Conservation (phyloP, 1,284 basidiomycete genomes). For the Nidula niveotomentosa region DNA sequence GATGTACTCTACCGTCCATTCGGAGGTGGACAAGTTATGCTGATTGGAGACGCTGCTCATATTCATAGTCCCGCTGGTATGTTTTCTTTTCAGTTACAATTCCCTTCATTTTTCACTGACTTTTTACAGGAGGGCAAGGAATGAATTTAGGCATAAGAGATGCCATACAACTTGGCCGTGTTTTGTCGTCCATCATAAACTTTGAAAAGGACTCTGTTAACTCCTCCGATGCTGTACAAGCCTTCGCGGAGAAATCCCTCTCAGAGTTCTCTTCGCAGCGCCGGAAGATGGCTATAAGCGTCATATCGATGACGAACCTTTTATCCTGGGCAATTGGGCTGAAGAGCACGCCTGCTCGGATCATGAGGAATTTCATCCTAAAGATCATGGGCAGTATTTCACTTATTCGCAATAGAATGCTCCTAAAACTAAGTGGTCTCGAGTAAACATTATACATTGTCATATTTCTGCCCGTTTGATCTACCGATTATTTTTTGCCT, state of each 20-base stretch:
- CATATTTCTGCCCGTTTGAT: too few species aligned
- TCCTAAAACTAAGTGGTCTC: not conserved
- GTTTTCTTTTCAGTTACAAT: not conserved
- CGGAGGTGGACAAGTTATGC: not conserved
- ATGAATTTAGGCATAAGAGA: not conserved
- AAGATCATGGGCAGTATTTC: not conserved
- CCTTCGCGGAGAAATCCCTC: not conserved
- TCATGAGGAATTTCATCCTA: not conserved
- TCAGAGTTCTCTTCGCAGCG: not conserved
- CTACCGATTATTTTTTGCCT: too few species aligned
- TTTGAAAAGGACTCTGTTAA: not conserved
- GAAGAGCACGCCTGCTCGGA: not conserved
- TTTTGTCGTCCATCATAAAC: not conserved
- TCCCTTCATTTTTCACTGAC: not conserved
- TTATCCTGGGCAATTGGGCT: not conserved
- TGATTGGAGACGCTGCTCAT: not conserved
- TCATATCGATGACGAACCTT: not conserved
- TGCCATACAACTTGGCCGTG: not conserved
- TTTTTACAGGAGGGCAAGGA: not conserved
- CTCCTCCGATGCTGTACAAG: not conserved
- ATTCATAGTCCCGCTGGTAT: not conserved
- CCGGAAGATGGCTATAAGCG: not conserved
- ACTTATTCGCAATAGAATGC: not conserved
- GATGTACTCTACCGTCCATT: not conserved
- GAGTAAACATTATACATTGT: too few species aligned